phyloP scores from a whole-genome alignment of 1,284 basidiomycete species.

The Mycena sp. region DNA sequence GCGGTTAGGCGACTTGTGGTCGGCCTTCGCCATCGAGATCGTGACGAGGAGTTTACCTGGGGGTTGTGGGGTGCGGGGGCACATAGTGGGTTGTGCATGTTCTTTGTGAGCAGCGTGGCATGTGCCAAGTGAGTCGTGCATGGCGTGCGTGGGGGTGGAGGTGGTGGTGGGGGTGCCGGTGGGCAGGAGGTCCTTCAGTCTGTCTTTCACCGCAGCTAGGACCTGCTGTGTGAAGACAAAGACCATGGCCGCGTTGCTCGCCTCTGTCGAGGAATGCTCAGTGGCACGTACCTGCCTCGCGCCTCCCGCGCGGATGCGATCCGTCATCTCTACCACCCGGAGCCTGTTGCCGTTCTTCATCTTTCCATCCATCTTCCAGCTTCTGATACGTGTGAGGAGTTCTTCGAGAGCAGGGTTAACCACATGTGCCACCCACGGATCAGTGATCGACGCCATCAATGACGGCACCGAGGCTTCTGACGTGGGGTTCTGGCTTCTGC shows the following conservation, averaged over 20 bases:
- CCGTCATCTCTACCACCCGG: not conserved
- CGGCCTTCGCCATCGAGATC: too few species aligned
- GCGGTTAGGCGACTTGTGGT: slow-evolving; percentile 7
- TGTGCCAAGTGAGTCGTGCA: not conserved
- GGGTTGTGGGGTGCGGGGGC: not conserved
- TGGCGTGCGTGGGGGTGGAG: not conserved
- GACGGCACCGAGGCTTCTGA: too few species aligned
- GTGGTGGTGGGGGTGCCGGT: not conserved
- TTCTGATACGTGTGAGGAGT: not conserved
- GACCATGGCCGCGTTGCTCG: not conserved
- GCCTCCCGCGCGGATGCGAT: not conserved
- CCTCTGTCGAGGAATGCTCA: not conserved
- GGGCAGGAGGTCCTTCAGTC: not conserved
- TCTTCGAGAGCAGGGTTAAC: too few species aligned
- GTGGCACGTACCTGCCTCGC: not conserved
- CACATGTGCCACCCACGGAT: too few species aligned
- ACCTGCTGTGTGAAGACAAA: not conserved
- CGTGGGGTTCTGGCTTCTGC: too few species aligned
- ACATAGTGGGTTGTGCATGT: too few species aligned
- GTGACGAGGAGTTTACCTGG: slow-evolving; percentile 5
- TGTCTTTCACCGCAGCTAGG: not conserved
- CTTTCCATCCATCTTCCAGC: not conserved
- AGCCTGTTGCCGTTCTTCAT: slow-evolving; percentile 4
- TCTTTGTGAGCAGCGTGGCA: too few species aligned
- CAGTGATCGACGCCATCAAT: too few species aligned